Evolutionary conservation across 2,329 filamentous ascomycete species (phyloP).

Genomic region (Fusarium hainanense): DNA sequence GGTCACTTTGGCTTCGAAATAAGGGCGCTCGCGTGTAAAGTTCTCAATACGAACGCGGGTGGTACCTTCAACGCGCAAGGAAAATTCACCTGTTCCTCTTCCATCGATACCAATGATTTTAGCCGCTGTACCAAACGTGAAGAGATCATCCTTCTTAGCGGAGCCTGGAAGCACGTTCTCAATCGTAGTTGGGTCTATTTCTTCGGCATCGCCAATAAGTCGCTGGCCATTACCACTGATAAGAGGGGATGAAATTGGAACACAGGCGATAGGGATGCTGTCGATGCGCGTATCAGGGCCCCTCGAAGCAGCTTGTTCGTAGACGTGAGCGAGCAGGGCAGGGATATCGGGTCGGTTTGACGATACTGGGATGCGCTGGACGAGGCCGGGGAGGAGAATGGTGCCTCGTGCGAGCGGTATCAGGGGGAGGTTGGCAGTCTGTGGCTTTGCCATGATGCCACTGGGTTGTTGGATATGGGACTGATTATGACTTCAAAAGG

Average conservation of each 20-base stretch:
- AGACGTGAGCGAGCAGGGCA: constrained; percentile 85
- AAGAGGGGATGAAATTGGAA: constrained; percentile 82
- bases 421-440: constrained; percentile 71
- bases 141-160: constrained; percentile 78
- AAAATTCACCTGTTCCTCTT: constrained; percentile 78
- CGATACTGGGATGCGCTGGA: constrained; percentile 84
- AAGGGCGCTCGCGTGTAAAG: constrained; percentile 78
- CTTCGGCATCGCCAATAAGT: constrained; percentile 73
- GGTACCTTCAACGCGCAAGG: constrained; percentile 86
- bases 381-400: constrained; percentile 86
- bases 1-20: constrained; percentile 84
- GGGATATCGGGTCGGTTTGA: constrained; percentile 86
- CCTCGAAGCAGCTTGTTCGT: constrained; percentile 78
- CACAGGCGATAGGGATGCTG: constrained; percentile 83
- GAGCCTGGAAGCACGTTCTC: constrained; percentile 67
- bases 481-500: background rate
- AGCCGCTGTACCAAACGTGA: constrained; percentile 82
- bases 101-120: constrained; percentile 84
- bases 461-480: constrained; percentile 5
- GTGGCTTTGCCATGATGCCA: constrained; percentile 54
- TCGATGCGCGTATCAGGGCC: constrained; percentile 72
- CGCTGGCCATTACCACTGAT: constrained; percentile 80
- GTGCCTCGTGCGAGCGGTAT: constrained; percentile 84
- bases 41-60: constrained; percentile 77
- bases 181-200: constrained; percentile 57